Percentiles rank a stretch among this genome's conserved stretches.
These are phyloP conservation scores for Mallotus nudiflorus DNA, from an alignment of 345 rosid genomes.

Conservation along the genomic window DNA sequence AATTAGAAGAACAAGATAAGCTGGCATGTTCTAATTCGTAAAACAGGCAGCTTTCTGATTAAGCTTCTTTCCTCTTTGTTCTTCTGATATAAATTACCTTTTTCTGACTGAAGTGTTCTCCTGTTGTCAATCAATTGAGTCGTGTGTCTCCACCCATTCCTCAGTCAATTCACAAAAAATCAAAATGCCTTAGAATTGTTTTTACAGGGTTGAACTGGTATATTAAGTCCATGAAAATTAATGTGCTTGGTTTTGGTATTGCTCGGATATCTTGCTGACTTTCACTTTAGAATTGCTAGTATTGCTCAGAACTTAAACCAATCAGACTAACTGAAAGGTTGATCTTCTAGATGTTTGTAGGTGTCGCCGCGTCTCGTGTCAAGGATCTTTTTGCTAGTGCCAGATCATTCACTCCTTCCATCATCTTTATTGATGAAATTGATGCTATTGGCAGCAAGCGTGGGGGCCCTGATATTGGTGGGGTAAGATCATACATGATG, in stretches of 20 bases:
- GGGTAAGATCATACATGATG: slow-evolving; percentile 52
- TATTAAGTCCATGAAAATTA: not conserved
- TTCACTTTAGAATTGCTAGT: not conserved
- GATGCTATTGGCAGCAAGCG: slow-evolving; percentile 99
- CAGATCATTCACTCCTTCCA: slow-evolving; percentile 89
- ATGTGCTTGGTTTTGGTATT: slow-evolving; percentile 4
- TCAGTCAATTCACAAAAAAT: too few species aligned
- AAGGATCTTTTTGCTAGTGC: slow-evolving; percentile 94
- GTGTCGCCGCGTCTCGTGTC: slow-evolving; percentile 98
- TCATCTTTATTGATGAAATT: slow-evolving; percentile 94
- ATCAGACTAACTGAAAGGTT: slow-evolving; percentile 19
- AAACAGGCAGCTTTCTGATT: slow-evolving; percentile 1
- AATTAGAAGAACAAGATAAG: too few species aligned
- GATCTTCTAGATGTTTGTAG: slow-evolving; percentile 85
- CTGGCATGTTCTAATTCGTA: too few species aligned
- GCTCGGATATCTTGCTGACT: not conserved
- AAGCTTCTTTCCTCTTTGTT: not conserved
- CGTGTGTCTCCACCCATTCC: too few species aligned
- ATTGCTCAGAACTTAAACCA: slow-evolving; percentile 8
- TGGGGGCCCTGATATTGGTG: slow-evolving; percentile 97
- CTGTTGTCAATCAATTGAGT: too few species aligned
- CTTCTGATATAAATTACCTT: not conserved
- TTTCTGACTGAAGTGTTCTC: too few species aligned
- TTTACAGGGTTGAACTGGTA: not conserved
- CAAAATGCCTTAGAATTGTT: too few species aligned